A percentile compares a stretch with the other conserved stretches of the same genome.
Conservation (phyloP, 208 protist species). For the Trypanosoma scelopori region DNA sequence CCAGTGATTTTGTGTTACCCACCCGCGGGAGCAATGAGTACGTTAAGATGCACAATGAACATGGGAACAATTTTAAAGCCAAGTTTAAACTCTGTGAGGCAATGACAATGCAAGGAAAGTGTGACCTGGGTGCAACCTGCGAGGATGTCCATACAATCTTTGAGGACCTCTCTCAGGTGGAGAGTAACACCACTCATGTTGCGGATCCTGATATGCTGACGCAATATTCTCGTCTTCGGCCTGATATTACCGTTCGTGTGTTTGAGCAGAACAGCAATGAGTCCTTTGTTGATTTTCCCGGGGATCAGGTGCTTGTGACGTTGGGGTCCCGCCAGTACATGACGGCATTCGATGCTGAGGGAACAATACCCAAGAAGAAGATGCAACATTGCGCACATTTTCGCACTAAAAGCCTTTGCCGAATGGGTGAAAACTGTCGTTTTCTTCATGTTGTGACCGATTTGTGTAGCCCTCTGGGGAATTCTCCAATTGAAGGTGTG, state of each 20-base stretch:
- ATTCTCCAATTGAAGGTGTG: background rate
- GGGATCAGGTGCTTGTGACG: slow-evolving; percentile 68
- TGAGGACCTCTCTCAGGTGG: slow-evolving; percentile 43
- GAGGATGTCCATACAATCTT: slow-evolving; percentile 60
- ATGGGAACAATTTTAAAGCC: slow-evolving; percentile 82
- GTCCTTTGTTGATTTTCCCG: slow-evolving; percentile 44
- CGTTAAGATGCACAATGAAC: slow-evolving; percentile 79
- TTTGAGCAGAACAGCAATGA: slow-evolving; percentile 78
- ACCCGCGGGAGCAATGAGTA: slow-evolving; percentile 67
- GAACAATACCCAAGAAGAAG: slow-evolving; percentile 45
- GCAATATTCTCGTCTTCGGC: slow-evolving; percentile 60
- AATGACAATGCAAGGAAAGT: slow-evolving; percentile 38
- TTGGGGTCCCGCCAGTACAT: slow-evolving; percentile 69
- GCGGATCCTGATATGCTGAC: slow-evolving; percentile 39
- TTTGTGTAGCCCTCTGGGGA: slow-evolving; percentile 30
- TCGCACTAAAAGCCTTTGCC: slow-evolving; percentile 74
- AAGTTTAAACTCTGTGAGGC: slow-evolving; percentile 69
- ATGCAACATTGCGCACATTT: slow-evolving; percentile 89
- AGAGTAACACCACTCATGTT: slow-evolving; percentile 61
- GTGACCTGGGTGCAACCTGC: slow-evolving; percentile 47
- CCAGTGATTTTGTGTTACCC: slow-evolving; percentile 57
- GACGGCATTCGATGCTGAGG: slow-evolving; percentile 40
- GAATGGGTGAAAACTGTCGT: slow-evolving; percentile 69
- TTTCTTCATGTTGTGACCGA: slow-evolving; percentile 77
- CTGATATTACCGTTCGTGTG: slow-evolving; percentile 56